Evolutionary conservation across 768 basidiomycete species (phyloP).

Genomic region (Russula ochroleuca): DNA sequence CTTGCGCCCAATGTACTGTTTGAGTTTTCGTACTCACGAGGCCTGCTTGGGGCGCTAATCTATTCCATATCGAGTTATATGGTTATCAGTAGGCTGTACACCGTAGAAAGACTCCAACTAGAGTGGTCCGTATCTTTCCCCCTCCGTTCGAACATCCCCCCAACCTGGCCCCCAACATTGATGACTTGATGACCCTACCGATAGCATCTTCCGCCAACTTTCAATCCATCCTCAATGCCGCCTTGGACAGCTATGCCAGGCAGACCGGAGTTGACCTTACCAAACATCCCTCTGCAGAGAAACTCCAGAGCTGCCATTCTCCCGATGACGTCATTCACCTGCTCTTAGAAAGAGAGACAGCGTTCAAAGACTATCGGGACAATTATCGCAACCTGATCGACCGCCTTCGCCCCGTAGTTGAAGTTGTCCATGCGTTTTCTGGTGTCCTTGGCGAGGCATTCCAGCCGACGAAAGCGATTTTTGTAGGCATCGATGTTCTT

Average conservation of each 20-base stretch:
- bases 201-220: background rate
- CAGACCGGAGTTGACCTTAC: background rate
- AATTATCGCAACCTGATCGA: background rate
- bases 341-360: background rate
- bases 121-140: no score
- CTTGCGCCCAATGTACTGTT: no score
- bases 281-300: background rate
- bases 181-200: background rate
- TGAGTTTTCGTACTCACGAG: no score
- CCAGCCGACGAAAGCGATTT: background rate
- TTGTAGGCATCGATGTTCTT: background rate
- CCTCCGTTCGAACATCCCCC: no score
- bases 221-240: background rate
- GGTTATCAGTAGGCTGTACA: no score
- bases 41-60: no score
- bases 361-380: background rate
- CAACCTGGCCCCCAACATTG: no score
- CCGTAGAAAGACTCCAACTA: no score
- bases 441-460: background rate
- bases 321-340: background rate
- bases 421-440: background rate
- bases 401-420: background rate
- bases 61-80: no score
- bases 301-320: background rate
- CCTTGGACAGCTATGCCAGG: background rate